Conservation (phyloP, 257 asterid genomes). For the Ilex asprella region DNA sequence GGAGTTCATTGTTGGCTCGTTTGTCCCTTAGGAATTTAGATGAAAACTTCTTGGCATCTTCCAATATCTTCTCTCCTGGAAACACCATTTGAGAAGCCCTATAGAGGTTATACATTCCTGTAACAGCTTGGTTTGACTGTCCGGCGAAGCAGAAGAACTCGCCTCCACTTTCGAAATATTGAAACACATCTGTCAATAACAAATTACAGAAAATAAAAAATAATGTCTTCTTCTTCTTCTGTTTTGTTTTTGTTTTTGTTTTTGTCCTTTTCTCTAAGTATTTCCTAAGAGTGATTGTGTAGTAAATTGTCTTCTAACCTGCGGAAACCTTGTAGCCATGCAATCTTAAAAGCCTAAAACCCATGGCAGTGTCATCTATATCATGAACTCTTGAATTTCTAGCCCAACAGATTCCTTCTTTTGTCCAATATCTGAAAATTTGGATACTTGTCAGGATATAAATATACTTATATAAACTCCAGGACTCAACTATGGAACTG, state of each 20-base stretch:
- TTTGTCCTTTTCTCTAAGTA: too few species aligned
- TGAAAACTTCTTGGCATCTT: constrained; percentile 39
- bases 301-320: constrained; percentile 27
- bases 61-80: constrained; percentile 52
- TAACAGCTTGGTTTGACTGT: constrained; percentile 80
- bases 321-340: constrained; percentile 74
- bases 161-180: constrained; percentile 53
- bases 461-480: too few species aligned
- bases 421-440: constrained; percentile 58
- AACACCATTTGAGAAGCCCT: constrained; percentile 76
- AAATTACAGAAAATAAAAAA: too few species aligned
- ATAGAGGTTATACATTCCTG: constrained; percentile 80
- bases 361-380: constrained; percentile 95
- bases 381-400: constrained; percentile 64
- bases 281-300: neutral
- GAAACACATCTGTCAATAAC: constrained; percentile 51
- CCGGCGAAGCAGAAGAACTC: constrained; percentile 79
- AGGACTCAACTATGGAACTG: too few species aligned
- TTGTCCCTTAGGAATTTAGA: constrained; percentile 41
- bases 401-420: constrained; percentile 85
- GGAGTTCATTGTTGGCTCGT: constrained; percentile 39
- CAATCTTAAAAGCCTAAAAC: constrained; percentile 75
- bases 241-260: too few species aligned
- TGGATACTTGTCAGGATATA: too few species aligned
- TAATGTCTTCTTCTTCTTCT: too few species aligned